A percentile compares a stretch with the other conserved stretches of the same genome.
Conservation (phyloP, 2,329 filamentous ascomycete genomes). For the Colletotrichum magnum region DNA sequence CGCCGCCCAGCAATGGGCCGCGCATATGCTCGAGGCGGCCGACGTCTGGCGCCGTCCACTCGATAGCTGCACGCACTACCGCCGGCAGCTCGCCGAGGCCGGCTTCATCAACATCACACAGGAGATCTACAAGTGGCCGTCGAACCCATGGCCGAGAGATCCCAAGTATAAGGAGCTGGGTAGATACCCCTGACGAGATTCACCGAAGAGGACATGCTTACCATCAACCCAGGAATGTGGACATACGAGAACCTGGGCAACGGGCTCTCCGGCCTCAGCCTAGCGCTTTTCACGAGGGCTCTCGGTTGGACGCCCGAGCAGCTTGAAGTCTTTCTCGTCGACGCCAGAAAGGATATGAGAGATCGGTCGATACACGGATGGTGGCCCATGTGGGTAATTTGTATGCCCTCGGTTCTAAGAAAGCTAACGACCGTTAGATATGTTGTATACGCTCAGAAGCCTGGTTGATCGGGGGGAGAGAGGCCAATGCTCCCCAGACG, state of each 20-base stretch:
- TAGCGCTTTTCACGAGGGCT: constrained; percentile 52
- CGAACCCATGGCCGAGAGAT: constrained; percentile 66
- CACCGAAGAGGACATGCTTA: rapidly evolving
- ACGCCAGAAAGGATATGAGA: constrained; percentile 51
- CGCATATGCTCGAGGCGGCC: constrained; percentile 49
- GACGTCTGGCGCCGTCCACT: constrained; percentile 48
- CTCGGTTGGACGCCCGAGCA: constrained; percentile 52
- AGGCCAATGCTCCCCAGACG: no score
- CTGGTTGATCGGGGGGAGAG: not conserved
- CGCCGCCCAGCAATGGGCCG: constrained; percentile 50
- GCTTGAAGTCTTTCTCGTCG: constrained; percentile 51
- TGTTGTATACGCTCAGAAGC: not conserved
- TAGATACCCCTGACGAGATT: constrained; percentile 29
- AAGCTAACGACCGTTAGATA: not conserved
- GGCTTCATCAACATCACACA: constrained; percentile 68
- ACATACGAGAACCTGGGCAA: constrained; percentile 51
- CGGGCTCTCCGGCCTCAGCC: constrained; percentile 53
- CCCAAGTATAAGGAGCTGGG: constrained; percentile 66
- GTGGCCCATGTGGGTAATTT: constrained; percentile 53
- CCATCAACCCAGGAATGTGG: constrained; percentile 41
- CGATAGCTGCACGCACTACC: constrained; percentile 48
- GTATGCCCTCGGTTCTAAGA: not conserved
- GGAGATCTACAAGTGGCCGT: constrained; percentile 63
- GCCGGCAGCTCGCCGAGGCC: constrained; percentile 60
- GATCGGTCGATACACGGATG: constrained; percentile 53